A percentile compares a stretch with the other conserved stretches of the same genome.
These are phyloP conservation scores for Macroventuria anomochaeta DNA, from an alignment of 2,329 filamentous ascomycete genomes.

Conservation along the genomic window DNA sequence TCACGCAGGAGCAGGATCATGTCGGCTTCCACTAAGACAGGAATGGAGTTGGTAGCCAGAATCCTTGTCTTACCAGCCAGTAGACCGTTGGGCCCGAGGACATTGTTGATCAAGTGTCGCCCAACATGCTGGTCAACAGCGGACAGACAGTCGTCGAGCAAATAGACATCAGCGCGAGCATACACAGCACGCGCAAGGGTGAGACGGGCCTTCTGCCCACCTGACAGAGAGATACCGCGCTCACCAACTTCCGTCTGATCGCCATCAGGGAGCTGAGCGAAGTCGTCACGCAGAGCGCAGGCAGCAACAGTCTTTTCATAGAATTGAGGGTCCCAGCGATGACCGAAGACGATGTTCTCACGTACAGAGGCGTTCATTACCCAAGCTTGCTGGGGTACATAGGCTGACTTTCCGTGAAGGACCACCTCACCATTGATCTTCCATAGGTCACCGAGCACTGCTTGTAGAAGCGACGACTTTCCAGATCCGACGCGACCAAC, in stretches of 20 bases:
- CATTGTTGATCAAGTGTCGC: slow-evolving; percentile 90
- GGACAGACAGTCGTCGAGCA: slow-evolving; percentile 92
- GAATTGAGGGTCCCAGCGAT: slow-evolving; percentile 90
- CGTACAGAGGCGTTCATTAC: slow-evolving; percentile 97
- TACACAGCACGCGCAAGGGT: slow-evolving; percentile 94
- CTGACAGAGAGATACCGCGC: slow-evolving; percentile 92
- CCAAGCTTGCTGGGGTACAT: slow-evolving; percentile 93
- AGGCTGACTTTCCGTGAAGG: slow-evolving; percentile 82
- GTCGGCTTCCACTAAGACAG: slow-evolving; percentile 86
- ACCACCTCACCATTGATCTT: slow-evolving; percentile 84
- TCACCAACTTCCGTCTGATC: slow-evolving; percentile 97
- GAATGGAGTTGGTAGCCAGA: slow-evolving; percentile 92
- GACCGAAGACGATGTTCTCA: slow-evolving; percentile 96
- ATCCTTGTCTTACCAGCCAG: slow-evolving; percentile 87
- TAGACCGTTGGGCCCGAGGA: slow-evolving; percentile 84
- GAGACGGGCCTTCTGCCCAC: slow-evolving; percentile 93
- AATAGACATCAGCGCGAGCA: slow-evolving; percentile 92
- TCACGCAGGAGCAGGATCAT: slow-evolving; percentile 86
- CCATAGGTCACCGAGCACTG: slow-evolving; percentile 89
- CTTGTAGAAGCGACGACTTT: slow-evolving; percentile 90
- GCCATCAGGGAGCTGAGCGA: slow-evolving; percentile 89
- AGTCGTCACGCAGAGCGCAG: slow-evolving; percentile 89
- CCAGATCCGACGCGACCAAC: slow-evolving; percentile 94
- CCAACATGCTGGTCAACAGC: slow-evolving; percentile 99
- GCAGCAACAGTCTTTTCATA: slow-evolving; percentile 93